Conservation (phyloP, 495 filamentous ascomycete species). For the Hyaloscypha bicolor region DNA sequence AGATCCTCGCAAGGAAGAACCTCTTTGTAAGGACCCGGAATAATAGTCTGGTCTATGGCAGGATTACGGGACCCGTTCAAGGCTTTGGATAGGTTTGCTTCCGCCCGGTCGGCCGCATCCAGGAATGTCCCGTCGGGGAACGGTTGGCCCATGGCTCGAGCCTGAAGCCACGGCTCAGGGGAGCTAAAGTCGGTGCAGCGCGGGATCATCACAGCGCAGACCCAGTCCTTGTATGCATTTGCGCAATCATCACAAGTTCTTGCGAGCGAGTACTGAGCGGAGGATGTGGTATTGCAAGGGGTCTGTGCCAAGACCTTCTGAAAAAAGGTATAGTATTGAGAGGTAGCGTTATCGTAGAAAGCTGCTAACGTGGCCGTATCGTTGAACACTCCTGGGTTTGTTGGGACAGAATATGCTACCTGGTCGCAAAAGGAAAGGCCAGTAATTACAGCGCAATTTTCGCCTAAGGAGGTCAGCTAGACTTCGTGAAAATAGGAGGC, state of each 20-base stretch:
- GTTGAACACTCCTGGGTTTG: constrained; percentile 61
- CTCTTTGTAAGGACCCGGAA: constrained; percentile 93
- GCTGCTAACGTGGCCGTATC: constrained; percentile 49
- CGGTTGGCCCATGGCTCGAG: constrained; percentile 65
- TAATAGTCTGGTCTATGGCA: constrained; percentile 60
- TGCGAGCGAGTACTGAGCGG: constrained; percentile 75
- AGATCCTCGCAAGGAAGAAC: constrained; percentile 81
- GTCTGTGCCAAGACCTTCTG: constrained; percentile 77
- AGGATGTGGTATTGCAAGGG: constrained; percentile 73
- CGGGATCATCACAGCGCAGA: constrained; percentile 91
- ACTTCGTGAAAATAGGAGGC: constrained; percentile 26
- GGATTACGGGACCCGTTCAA: constrained; percentile 63
- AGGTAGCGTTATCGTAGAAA: constrained; percentile 71
- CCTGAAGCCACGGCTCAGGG: constrained; percentile 54
- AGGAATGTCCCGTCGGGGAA: constrained; percentile 69
- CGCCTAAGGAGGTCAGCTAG: constrained; percentile 30
- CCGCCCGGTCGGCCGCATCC: constrained; percentile 39
- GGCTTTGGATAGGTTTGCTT: constrained; percentile 28
- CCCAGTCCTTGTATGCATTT: constrained; percentile 85
- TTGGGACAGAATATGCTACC: constrained; percentile 87
- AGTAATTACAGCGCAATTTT: constrained; percentile 82
- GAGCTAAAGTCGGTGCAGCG: constrained; percentile 82
- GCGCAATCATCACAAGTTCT: constrained; percentile 75
- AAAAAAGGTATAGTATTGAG: constrained; percentile 70
- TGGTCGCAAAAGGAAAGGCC: constrained; percentile 83